Base-by-base conservation (phyloP, 106 monocot species). In the Dioscorea dumetorum region DNA sequence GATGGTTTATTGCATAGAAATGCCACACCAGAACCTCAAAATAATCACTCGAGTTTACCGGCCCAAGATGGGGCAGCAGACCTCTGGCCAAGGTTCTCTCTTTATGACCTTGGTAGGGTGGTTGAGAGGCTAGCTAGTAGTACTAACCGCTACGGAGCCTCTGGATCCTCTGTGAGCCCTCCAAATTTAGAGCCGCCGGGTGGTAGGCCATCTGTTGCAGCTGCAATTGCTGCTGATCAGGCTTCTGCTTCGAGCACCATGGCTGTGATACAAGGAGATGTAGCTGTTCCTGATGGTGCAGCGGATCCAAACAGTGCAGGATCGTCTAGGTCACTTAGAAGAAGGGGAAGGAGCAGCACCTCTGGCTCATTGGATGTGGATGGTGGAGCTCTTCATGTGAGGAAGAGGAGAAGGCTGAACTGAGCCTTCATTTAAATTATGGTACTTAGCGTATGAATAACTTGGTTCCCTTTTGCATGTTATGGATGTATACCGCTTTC, bases 191-290 rank as follows among this genome's bases (percentile, higher is more conserved):
- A 83, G n/a, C 68, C 50, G 17, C 57, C 60, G 4, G 24, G 48
- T 8, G 51, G 20, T 66, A 74, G 70, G 67, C 48, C 17, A 23
- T 73, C 74, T 75, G 72, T 58, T 24, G 83, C 67, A 17, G 57
- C 52, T 16, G 48, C 75, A 20, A 52, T 79, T 33, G 76, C 70
- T 33, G 77, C 83, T 2, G 90, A 91, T 73, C 91, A 88, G 70
- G 81, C 79, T 15, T 91, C 91, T 51, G 80, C 82, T 56, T 90
- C 90, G 10, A 94, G 90, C 72, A 90, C 94, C 49, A 85, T 84
- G 82, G 87, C 85, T 22, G 69, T 83, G 19, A 94, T 94, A 78
- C 90, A 90, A 48, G 94, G 76, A 24, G 90, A 84, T 70, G 77
- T 64, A 12, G 75, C 57, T 57, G 24, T 50, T 35, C 21, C 71